phyloP scores from a whole-genome alignment of 169 alveolate genomes.

The Cyclospora cayetanensis region DNA sequence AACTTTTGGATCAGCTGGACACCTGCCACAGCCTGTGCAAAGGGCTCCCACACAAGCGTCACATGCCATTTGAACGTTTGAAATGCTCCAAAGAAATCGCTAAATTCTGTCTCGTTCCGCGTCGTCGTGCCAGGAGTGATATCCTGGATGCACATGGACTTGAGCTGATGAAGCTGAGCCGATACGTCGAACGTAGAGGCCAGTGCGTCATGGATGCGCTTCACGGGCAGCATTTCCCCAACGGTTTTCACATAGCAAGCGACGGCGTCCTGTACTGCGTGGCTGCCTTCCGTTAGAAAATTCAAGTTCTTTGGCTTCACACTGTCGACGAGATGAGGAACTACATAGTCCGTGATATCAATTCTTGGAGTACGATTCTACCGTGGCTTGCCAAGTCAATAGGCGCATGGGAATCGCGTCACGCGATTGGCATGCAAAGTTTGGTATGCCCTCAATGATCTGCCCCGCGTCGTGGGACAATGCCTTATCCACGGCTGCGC shows the following conservation, averaged over 20 bases:
- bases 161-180: constrained; percentile 42
- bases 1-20: constrained; percentile 20
- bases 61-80: constrained; percentile 34
- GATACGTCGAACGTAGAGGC: constrained; percentile 59
- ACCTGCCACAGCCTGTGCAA: constrained; percentile 48
- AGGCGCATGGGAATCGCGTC: constrained; percentile 24
- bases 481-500: constrained; percentile 27
- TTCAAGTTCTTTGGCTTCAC: constrained; percentile 21
- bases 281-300: constrained; percentile 21
- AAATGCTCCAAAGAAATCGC: constrained; percentile 49
- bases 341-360: constrained; percentile 45
- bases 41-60: background rate
- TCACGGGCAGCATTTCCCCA: constrained; percentile 22
- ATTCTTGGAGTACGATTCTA: constrained; percentile 56
- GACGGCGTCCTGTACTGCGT: background rate
- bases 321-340: constrained; percentile 49
- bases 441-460: constrained; percentile 53
- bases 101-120: constrained; percentile 27
- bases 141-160: constrained; percentile 48
- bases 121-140: constrained; percentile 44
- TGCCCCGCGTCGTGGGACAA: constrained; percentile 33
- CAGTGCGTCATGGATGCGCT: constrained; percentile 12
- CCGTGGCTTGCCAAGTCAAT: constrained; percentile 28
- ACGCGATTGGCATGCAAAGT: constrained; percentile 47
- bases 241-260: constrained; percentile 11